Evolutionary conservation across 2,329 filamentous ascomycete species (phyloP).

Genomic region (Botrytis porri): DNA sequence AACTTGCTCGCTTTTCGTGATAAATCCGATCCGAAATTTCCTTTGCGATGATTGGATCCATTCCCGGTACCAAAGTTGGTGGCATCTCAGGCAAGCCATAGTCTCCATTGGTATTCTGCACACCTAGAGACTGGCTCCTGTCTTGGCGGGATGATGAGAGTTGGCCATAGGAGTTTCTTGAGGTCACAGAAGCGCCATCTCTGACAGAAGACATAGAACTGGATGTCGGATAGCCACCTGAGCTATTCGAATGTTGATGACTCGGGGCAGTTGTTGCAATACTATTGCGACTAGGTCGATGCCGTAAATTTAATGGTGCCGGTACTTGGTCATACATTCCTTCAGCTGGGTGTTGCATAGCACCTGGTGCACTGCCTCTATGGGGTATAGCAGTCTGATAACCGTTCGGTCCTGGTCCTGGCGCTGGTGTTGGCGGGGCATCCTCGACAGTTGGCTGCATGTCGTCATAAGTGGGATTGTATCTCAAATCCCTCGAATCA

Average conservation of each 20-base stretch:
- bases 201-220: slow-evolving; percentile 31
- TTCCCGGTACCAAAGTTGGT: slow-evolving; percentile 57
- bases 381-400: slow-evolving; percentile 22
- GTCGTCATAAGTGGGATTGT: slow-evolving; percentile 41
- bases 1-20: slow-evolving; percentile 53
- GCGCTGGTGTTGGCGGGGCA: slow-evolving; percentile 37
- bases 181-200: slow-evolving; percentile 31
- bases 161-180: slow-evolving; percentile 31
- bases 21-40: slow-evolving; percentile 58
- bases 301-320: slow-evolving; percentile 35
- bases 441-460: slow-evolving; percentile 50
- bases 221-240: slow-evolving; percentile 30
- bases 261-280: slow-evolving; percentile 23
- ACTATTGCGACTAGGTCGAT: slow-evolving; percentile 33
- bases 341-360: slow-evolving; percentile 25
- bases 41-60: slow-evolving; percentile 54
- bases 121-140: slow-evolving; percentile 26
- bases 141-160: slow-evolving; percentile 26
- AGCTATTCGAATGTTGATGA: slow-evolving; percentile 33
- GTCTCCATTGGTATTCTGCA: slow-evolving; percentile 24
- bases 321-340: slow-evolving; percentile 36
- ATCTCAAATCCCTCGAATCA: slow-evolving; percentile 36
- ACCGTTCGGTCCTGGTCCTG: slow-evolving; percentile 17
- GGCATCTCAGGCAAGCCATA: slow-evolving; percentile 51
- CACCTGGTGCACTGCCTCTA: slow-evolving; percentile 27